Base-by-base conservation (phyloP, 116 monocot genomes). In the Iris pallida region DNA sequence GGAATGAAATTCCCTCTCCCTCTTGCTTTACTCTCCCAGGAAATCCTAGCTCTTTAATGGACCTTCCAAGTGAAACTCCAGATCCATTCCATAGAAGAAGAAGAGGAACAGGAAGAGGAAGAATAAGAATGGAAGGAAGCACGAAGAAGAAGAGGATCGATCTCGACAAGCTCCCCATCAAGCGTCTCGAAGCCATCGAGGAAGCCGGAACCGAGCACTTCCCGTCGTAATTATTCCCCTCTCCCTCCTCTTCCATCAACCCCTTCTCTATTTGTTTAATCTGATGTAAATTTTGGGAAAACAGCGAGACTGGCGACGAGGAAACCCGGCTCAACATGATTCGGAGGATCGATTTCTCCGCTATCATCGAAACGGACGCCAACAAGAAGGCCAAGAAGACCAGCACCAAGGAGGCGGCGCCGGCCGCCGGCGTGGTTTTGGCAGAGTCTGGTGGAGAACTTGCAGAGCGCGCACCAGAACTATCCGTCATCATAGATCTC, bases 311-410 rank as follows among this genome's bases (percentile, higher is more conserved):
- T 16, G 78, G 83, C 55, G 69, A 79, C 47, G 95, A 95, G 66
- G 91, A 95, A 75, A 86, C 81, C 73, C 79, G 91, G 8, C 79
- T 95, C 5, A 63, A 88, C 14, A 67, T 76, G 76, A 78, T 95
- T 43, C 88, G 88, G 42, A 76, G 95, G 42, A 84, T 95, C 40
- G 95, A 95, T 51, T 95, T 95, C 79, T 88, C 95, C 12, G 66
- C 44, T 13, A 73, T 88, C 3, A 65, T 95, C 55, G 95, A 88
- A 63, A 80, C 69, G 57, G 88, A 94, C 42, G 47, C 71, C 20
- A 83, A 85, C 20, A 83, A 85, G 82, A 82, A 88, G 66, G 66
- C 75, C 53, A 81, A 86, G 59, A 83, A 9, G 61, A 59, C 69
- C 45, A 83, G 13, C 65, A 59, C 71, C 45, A 76, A 72, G 59